Base-by-base conservation (phyloP, 108 stramenopile species). In the Parietichytrium sp. region DNA sequence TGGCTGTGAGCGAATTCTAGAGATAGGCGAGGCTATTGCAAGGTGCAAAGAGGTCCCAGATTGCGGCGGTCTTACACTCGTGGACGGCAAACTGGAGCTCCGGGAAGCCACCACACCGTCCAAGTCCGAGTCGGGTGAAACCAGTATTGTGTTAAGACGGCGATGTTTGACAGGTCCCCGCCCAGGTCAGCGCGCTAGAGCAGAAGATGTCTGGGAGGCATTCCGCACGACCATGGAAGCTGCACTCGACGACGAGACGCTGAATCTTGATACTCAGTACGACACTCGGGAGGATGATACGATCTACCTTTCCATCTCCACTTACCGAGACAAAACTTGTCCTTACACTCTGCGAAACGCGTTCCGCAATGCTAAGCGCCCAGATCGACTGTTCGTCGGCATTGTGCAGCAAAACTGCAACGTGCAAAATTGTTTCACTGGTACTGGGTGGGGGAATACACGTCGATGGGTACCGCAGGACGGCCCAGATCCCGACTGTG, bases 321-420 rank as follows among this genome's bases (percentile, higher is more conserved):
- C 93, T 45, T 97, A 94, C 83, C 91, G 96, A 31, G 96, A 97
- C 79, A 90, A 94, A 78, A 82, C 91, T 25, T 90, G 93, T 61
- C 87, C 88, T 4, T 87, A 91, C 45, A 97, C 96, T 13, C 81
- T 97, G 4, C 85, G 83, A 3, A 88, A 88, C 50, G 93, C 94
- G 18, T 97, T 90, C 88, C 83, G 85, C 25, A 88, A 92, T 51
- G 94, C 94, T 13, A 72, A 85, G 26, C 3, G 89, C 80, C 96
- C 96, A 10, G 91, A 95, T 18, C 82, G 86, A 48, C 55, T 97
- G 47, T 94, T 88, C 79, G 90, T 96, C 25, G 95, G 95, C 26
- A 87, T 93, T 7, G 92, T 96, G 15, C 86, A 92, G 30, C 95
- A 97, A 89, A 97, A 97, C 82, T 97, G 96, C 90, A 20, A 82